Base-by-base conservation (phyloP, 257 asterid genomes). In the Plantago elongata region DNA sequence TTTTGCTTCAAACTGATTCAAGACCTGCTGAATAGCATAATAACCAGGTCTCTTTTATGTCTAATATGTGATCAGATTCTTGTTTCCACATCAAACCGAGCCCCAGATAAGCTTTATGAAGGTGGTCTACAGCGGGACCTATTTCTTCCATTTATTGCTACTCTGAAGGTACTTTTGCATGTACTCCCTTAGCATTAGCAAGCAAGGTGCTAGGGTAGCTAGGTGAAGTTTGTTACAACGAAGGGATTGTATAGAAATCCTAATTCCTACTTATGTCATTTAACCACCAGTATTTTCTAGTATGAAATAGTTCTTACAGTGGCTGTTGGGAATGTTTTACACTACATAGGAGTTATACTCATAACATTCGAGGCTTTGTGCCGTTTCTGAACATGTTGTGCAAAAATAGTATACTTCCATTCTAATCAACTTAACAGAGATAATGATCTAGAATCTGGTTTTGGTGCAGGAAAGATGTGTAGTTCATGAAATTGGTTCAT, bases 91-190 rank as follows among this genome's bases (percentile, higher is more conserved):
- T 81, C 90, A 34, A 84, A 84, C 54, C 85, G 90, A 65, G 87
- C 87, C 42, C 85, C 90, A 2, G 83, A 84, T 69, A 81, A 78
- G 11, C 87, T 84, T 64, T 84, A 84, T 56, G 85, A 81, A 69
- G 82, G 87, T 57, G 86, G 90, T 37, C 60, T 84, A 17, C 87
- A 84, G 66, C 79, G 87, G 59, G 90, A 83, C 66, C 83, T 83
- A 49, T 83, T 80, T 70, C 81, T 80, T 54, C 84, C 87, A 54
- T 83, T 78, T 47, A 78, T 84, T 49, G 80, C 80, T 51, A 76
- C 83, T 63, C 17, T 84, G 38, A 84, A 84, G 87, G 90, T 84
- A 77, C 9, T 46, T 15, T 44, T 22, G 14, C 37, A 3, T 65
- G 30, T 54, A 40, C 12, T n/a, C 45, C 22, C 30, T 13, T 17